Evolutionary conservation across 768 basidiomycete genomes (phyloP).

Genomic region (Astraeus odoratus): DNA sequence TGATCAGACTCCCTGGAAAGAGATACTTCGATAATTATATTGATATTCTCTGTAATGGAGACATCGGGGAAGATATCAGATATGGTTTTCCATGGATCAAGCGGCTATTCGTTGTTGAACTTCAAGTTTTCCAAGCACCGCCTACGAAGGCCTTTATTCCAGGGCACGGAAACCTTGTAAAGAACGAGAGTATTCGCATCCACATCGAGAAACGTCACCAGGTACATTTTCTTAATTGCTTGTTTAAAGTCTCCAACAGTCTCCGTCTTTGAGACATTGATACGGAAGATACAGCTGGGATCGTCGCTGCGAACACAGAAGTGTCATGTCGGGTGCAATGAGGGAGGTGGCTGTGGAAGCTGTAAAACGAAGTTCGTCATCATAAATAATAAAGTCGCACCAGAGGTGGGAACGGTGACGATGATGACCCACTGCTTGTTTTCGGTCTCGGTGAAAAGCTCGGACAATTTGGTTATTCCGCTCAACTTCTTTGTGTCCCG

Average conservation of each 20-base stretch:
- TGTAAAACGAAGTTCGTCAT: no score
- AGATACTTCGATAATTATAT: background rate
- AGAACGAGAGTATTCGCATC: background rate
- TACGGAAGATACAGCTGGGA: background rate
- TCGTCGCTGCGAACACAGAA: background rate
- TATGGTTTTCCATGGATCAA: background rate
- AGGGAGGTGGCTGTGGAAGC: background rate
- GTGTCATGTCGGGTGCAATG: background rate
- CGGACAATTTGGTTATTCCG: no score
- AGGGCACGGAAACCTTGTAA: background rate
- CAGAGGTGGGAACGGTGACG: no score
- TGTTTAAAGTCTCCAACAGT: background rate
- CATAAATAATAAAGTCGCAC: no score
- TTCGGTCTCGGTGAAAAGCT: no score
- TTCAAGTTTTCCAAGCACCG: background rate
- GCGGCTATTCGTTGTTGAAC: background rate
- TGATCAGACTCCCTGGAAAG: background rate
- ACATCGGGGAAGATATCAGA: background rate
- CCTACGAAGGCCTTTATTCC: background rate
- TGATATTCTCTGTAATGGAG: background rate
- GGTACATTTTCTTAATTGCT: background rate
- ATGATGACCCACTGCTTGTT: no score
- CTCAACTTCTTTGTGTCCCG: no score
- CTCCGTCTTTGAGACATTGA: background rate
- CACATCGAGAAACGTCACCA: background rate